A percentile compares a stretch with the other conserved stretches of the same genome.
These are phyloP conservation scores for Plectosphaerella cucumerina DNA, from an alignment of 2,329 filamentous ascomycete genomes.

Conservation along the genomic window DNA sequence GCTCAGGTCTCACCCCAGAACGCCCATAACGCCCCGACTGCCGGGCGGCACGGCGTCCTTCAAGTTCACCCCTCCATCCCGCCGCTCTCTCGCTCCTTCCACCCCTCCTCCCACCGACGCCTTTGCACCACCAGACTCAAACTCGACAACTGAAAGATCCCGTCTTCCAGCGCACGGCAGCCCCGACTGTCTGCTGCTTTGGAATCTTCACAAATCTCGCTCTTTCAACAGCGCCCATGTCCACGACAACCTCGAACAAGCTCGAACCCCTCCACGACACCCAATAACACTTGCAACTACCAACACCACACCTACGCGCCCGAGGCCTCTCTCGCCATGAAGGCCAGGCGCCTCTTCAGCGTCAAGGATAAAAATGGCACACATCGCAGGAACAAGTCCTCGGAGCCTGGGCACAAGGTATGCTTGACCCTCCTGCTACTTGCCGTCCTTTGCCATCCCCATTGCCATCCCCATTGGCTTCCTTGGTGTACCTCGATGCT, in stretches of 20 bases:
- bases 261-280: not conserved
- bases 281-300: not conserved
- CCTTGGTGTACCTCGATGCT: not conserved
- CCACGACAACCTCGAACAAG: too few relatives aligned
- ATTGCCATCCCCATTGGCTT: not conserved
- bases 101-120: not conserved
- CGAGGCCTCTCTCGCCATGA: constrained; percentile 36
- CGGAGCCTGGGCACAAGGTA: constrained; percentile 51
- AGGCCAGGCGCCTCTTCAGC: constrained; percentile 64
- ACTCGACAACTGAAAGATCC: constrained; percentile 4
- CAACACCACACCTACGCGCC: not conserved
- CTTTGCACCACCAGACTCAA: too few relatives aligned
- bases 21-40: too few relatives aligned
- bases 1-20: not conserved
- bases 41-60: too few relatives aligned
- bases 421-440: constrained; percentile 10
- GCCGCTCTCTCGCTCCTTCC: not conserved
- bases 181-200: constrained; percentile 10
- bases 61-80: not conserved
- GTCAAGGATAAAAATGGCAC: constrained; percentile 60
- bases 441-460: not conserved
- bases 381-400: constrained; percentile 52
- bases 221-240: not conserved
- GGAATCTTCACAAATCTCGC: not conserved
- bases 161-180: constrained; percentile 3